These are phyloP conservation scores for Fusarium sp. DNA, from an alignment of 2,329 filamentous ascomycete species.

Conservation along the genomic window DNA sequence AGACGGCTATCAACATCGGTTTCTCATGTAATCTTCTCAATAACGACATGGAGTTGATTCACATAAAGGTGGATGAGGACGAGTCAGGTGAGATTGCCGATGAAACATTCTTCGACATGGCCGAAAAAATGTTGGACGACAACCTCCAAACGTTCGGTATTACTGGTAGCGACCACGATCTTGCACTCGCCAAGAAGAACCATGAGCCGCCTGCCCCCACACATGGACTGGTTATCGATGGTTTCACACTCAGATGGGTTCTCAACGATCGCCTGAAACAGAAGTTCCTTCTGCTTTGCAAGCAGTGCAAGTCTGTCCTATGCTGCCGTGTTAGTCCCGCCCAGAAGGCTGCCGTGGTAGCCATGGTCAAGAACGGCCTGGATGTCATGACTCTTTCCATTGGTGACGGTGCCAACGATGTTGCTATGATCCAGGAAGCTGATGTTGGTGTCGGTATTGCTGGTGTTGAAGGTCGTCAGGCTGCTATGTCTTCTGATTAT, in stretches of 20 bases:
- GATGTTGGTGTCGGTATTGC: slow-evolving; percentile 97
- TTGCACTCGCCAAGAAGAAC: slow-evolving; percentile 80
- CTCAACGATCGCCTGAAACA: slow-evolving; percentile 86
- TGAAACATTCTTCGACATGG: slow-evolving; percentile 65
- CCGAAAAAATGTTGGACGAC: slow-evolving; percentile 80
- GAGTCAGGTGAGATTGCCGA: slow-evolving; percentile 63
- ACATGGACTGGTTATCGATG: slow-evolving; percentile 94
- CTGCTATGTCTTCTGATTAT: slow-evolving; percentile 96
- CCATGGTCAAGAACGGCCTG: slow-evolving; percentile 93
- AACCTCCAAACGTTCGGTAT: slow-evolving; percentile 80
- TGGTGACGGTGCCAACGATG: slow-evolving; percentile 94
- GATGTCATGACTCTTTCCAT: slow-evolving; percentile 97
- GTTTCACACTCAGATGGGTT: slow-evolving; percentile 90
- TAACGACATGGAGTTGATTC: slow-evolving; percentile 97
- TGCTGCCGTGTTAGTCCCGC: slow-evolving; percentile 97
- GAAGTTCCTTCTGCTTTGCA: slow-evolving; percentile 94
- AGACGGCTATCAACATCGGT: slow-evolving; percentile 99
- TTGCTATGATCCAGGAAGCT: slow-evolving; percentile 97
- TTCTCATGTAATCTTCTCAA: slow-evolving; percentile 98
- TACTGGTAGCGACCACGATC: slow-evolving; percentile 86
- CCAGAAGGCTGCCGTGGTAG: slow-evolving; percentile 96
- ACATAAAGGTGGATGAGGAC: slow-evolving; percentile 87
- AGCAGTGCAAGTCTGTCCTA: slow-evolving; percentile 95
- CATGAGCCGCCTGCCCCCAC: slow-evolving; percentile 89
- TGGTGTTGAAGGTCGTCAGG: slow-evolving; percentile 90